These are phyloP conservation scores for Peniophora sp. DNA, from an alignment of 1,284 basidiomycete genomes.

Conservation along the genomic window DNA sequence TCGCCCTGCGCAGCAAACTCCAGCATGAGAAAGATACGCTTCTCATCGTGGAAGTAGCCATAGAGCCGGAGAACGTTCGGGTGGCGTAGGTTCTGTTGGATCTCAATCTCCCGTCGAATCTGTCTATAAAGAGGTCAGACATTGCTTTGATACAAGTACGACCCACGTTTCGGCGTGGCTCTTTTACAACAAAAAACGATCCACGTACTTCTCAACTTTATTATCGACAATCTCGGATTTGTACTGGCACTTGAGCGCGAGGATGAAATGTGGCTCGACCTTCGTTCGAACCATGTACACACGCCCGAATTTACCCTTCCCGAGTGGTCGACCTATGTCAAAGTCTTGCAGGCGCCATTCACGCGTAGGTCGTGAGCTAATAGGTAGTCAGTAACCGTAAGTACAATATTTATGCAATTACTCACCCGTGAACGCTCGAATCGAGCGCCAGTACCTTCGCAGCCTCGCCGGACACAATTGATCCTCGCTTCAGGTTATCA, in stretches of 20 bases:
- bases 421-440: constrained; percentile 59
- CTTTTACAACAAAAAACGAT: too few species aligned
- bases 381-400: constrained; percentile 1
- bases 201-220: constrained; percentile 66
- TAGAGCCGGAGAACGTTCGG: constrained; percentile 92
- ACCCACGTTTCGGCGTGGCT: too few species aligned
- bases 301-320: constrained; percentile 97
- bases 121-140: too few species aligned
- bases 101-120: constrained; percentile 95
- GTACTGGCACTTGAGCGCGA: constrained; percentile 96
- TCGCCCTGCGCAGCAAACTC: constrained; percentile 96
- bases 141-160: too few species aligned
- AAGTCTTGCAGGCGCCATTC: constrained; percentile 85
- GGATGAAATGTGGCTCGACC: constrained; percentile 80
- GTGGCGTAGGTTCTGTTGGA: constrained; percentile 95
- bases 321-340: constrained; percentile 92
- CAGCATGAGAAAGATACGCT: constrained; percentile 96
- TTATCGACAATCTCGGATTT: constrained; percentile 91
- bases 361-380: constrained; percentile 60
- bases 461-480: constrained; percentile 60
- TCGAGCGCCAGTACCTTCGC: constrained; percentile 73
- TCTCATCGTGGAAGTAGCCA: constrained; percentile 96
- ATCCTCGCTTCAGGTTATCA: constrained; percentile 64
- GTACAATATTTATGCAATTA: constrained; percentile 7
- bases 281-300: constrained; percentile 99